Evolutionary conservation across 306 rosid species (phyloP).

Genomic region (Dicorynia guianensis): DNA sequence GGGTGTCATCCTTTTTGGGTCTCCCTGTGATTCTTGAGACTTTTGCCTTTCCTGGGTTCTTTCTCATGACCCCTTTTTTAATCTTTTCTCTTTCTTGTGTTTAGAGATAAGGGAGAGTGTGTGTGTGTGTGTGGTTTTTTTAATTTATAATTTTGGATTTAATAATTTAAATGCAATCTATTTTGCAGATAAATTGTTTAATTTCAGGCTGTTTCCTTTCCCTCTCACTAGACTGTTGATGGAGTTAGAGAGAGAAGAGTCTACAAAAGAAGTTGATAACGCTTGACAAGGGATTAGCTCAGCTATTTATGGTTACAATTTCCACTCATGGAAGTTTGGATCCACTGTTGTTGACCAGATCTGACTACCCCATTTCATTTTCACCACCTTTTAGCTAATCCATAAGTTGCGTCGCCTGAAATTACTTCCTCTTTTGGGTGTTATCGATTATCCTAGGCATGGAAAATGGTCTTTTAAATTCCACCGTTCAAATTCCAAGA

Average conservation of each 20-base stretch:
- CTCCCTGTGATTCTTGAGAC: slow-evolving; percentile 85
- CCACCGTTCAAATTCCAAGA: slow-evolving; percentile 52
- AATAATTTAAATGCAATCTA: slow-evolving; percentile 9
- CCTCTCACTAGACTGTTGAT: slow-evolving; percentile 58
- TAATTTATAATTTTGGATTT: slow-evolving; percentile 40
- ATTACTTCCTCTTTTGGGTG: slow-evolving; percentile 40
- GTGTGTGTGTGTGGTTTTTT: slow-evolving; percentile 46
- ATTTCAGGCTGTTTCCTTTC: slow-evolving; percentile 60
- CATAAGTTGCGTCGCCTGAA: slow-evolving; percentile 49
- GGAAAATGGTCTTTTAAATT: slow-evolving; percentile 57
- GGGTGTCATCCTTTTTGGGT: slow-evolving; percentile 57
- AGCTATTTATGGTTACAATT: slow-evolving; percentile 44
- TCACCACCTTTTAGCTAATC: slow-evolving; percentile 56
- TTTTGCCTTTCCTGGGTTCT: slow-evolving; percentile 58
- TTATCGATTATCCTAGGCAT: slow-evolving; percentile 51
- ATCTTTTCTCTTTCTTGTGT: slow-evolving; percentile 56
- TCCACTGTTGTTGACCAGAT: slow-evolving; percentile 81
- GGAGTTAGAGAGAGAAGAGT: slow-evolving; percentile 50
- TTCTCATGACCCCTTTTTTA: slow-evolving; percentile 63
- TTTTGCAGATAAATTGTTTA: slow-evolving; percentile 42
- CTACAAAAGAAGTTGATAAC: slow-evolving; percentile 54
- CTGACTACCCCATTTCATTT: slow-evolving; percentile 63
- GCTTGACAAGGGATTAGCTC: slow-evolving; percentile 43
- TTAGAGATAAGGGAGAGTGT: slow-evolving; percentile 63
- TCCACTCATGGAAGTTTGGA: slow-evolving; percentile 56